Evolutionary conservation across 1,284 basidiomycete genomes (phyloP).

Genomic region (Heterobasidion annosum): DNA sequence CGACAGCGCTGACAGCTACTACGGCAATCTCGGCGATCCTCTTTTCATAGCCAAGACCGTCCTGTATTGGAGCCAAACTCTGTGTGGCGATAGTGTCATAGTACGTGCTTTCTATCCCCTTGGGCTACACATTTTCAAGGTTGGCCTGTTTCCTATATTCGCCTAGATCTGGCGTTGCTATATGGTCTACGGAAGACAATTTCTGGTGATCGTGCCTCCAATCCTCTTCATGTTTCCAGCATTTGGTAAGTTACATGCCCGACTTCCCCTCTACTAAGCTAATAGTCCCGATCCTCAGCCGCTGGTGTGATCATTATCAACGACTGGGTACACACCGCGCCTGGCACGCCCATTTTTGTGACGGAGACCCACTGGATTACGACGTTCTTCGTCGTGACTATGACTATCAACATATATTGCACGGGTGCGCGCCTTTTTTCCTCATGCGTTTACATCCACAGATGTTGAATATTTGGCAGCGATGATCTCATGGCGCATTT

Average conservation of each 20-base stretch:
- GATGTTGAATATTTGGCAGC: neutral
- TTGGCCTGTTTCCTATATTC: neutral
- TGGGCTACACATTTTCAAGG: neutral
- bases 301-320: neutral
- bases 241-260: constrained; percentile 3
- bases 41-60: neutral
- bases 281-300: neutral
- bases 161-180: constrained; percentile 8
- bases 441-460: neutral
- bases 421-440: constrained; percentile 1
- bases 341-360: constrained; percentile 1
- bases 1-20: neutral
- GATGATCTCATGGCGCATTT: constrained; percentile 6
- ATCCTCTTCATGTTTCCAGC: constrained; percentile 1
- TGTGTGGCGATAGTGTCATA: constrained; percentile 5
- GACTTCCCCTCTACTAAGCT: neutral
- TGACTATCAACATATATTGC: constrained; percentile 6
- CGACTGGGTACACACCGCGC: neutral
- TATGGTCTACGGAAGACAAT: constrained; percentile 1
- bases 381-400: constrained; percentile 4
- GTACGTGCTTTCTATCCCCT: neutral
- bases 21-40: neutral
- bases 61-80: constrained; percentile 2
- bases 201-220: neutral
- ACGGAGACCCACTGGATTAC: constrained; percentile 2